These are phyloP conservation scores for Umbellularia californica DNA, from an alignment of 164 flowering plant genomes.

Conservation along the genomic window DNA sequence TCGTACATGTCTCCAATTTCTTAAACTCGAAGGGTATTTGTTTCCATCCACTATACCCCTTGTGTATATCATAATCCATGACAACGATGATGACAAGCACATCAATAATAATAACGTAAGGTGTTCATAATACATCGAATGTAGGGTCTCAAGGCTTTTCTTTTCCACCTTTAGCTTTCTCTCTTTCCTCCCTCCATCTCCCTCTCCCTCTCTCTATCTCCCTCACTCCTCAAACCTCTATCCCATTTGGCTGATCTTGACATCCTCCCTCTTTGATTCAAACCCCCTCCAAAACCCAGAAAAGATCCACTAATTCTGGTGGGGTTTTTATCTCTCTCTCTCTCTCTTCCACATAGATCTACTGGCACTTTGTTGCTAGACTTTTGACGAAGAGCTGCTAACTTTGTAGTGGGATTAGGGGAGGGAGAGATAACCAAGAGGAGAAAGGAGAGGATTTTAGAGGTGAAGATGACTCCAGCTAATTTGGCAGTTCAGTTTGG, in stretches of 20 bases:
- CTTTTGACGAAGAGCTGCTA: conserved; percentile 12
- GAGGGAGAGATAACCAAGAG: conserved; percentile 1
- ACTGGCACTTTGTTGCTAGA: not conserved
- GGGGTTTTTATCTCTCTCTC: conserved; percentile 4
- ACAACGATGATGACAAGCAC: not conserved
- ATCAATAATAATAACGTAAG: conserved; percentile 5
- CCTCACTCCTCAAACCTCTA: conserved; percentile 16
- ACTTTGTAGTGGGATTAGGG: conserved; percentile 11
- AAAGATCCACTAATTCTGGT: conserved; percentile 16
- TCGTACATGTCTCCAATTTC: not conserved
- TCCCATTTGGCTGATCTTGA: conserved; percentile 24
- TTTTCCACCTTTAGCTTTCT: conserved; percentile 26
- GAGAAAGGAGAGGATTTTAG: conserved; percentile 1
- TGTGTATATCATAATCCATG: not conserved
- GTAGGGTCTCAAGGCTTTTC: conserved; percentile 30
- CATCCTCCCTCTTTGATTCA: conserved; percentile 1
- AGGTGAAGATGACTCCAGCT: conserved; percentile 43
- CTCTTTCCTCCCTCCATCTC: conserved; percentile 5
- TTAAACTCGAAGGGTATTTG: not conserved
- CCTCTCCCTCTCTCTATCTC: conserved; percentile 2
- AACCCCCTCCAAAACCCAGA: conserved; percentile 16
- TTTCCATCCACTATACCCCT: not conserved
- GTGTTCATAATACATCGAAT: conserved; percentile 29
- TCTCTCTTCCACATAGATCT: not conserved
- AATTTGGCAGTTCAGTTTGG: conserved; percentile 58